Base-by-base conservation (phyloP, 768 basidiomycete species). In the Leccinum subgranulosum region DNA sequence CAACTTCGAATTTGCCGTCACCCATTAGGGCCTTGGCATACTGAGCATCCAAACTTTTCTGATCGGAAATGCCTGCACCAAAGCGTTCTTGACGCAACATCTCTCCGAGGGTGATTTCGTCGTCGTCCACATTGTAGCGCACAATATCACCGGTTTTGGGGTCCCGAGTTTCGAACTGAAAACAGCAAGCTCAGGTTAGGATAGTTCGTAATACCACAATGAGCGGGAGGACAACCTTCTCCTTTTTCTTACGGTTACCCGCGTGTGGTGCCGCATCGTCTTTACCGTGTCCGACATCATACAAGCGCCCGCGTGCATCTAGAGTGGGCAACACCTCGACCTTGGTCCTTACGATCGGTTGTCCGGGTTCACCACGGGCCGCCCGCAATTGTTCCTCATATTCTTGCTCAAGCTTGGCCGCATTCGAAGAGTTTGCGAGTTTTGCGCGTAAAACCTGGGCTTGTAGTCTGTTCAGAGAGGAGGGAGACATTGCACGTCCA, bases 51-150 rank as follows among this genome's bases (percentile, higher is more conserved):
- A 97, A 75, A 62, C 93, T 80, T 77, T 96, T 96, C 75, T 96
- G 93, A 71, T 96, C 94, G 1, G 86, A 80, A 68, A 90, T 83
- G 21, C 97, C 95, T 41, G 87, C 94, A 36, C 87, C 84, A 69
- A 98, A 94, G 28, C 84, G 82, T 70, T 99, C 97, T 69, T 97
- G 94, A 31, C 97, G 82, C 47, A 98, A 79, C 80, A 99, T 85
- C 65, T 99, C 95, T 2, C 90, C 90, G 4, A 98, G 79, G 0
- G 93, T 90, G 21, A 84, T 81, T 0, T 80, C 80, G 69, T 98
- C 94, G 66, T 98, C 96, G 65, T 98, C 94, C 3, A 89, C 86
- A 72, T 96, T 94, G 71, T 87, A 87, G 21, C 95, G 84, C 51
- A 98, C 73, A 29, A 97, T 77, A 53, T 98, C 91, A 6, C 95